Conservation (phyloP, 805 yeast genomes). For the Saturnispora dispora region DNA sequence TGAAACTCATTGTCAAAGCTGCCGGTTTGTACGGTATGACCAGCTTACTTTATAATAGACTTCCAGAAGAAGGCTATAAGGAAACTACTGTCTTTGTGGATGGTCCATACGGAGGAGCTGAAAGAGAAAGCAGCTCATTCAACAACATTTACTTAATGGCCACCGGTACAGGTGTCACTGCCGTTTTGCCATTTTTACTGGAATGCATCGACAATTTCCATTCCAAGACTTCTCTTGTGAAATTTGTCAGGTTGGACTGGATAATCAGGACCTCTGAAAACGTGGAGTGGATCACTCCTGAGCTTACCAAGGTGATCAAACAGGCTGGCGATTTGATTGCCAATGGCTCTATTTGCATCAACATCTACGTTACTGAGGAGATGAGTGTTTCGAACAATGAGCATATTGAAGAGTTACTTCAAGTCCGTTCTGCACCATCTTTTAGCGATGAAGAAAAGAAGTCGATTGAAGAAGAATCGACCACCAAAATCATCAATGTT, state of each 20-base stretch:
- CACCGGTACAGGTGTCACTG: slow-evolving; percentile 47
- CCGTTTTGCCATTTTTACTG: slow-evolving; percentile 34
- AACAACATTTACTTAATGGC: slow-evolving; percentile 34
- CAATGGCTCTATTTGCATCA: slow-evolving; percentile 10
- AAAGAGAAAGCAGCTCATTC: slow-evolving; percentile 37
- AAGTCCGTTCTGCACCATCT: not conserved
- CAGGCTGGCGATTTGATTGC: slow-evolving; percentile 22
- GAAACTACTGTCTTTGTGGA: slow-evolving; percentile 34
- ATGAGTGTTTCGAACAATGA: not conserved
- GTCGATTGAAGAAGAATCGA: not conserved
- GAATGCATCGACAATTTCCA: slow-evolving; percentile 21
- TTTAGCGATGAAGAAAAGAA: not conserved
- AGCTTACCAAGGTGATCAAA: slow-evolving; percentile 27
- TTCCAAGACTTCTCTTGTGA: slow-evolving; percentile 14
- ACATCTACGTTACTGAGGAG: slow-evolving; percentile 12
- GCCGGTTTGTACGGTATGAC: slow-evolving; percentile 37
- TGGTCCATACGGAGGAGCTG: slow-evolving; percentile 51
- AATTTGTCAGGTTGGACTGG: slow-evolving; percentile 37
- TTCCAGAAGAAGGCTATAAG: slow-evolving; percentile 22
- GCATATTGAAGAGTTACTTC: not conserved
- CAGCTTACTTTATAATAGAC: slow-evolving; percentile 21
- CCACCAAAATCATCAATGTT: slow-evolving; percentile 1
- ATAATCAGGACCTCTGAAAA: slow-evolving; percentile 28
- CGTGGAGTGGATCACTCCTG: slow-evolving; percentile 33
- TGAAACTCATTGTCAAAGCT: slow-evolving; percentile 39